Evolutionary conservation across 345 rosid genomes (phyloP).

Genomic region (Camelina laxa): DNA sequence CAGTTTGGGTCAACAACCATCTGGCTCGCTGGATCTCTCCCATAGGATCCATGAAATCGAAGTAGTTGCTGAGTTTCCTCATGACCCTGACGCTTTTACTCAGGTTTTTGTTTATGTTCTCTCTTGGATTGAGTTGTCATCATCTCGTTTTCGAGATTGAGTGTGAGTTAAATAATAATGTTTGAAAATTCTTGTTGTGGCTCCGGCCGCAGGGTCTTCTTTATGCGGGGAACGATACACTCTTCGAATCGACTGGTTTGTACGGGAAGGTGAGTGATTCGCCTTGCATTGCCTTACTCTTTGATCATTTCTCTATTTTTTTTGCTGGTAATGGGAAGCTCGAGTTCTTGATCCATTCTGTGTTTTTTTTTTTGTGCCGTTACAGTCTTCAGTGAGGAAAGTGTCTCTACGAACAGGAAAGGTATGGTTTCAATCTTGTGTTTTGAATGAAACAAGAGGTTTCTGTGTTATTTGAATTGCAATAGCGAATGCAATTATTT

Average conservation of each 20-base stretch:
- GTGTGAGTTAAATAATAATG: neutral
- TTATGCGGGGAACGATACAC: conserved; percentile 66
- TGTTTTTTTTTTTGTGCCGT: conserved; percentile 3
- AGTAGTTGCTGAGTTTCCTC: conserved; percentile 68
- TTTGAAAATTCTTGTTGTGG: neutral
- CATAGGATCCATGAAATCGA: conserved; percentile 47
- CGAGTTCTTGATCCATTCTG: conserved; percentile 7
- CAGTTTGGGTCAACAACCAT: conserved; percentile 24
- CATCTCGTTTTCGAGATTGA: neutral
- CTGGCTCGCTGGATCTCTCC: conserved; percentile 9
- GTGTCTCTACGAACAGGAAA: conserved; percentile 75
- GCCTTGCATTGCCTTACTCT: neutral
- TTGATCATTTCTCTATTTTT: neutral
- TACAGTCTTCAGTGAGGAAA: conserved; percentile 87
- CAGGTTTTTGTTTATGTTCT: conserved; percentile 50
- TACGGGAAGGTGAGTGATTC: conserved; percentile 50
- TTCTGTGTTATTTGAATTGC: neutral
- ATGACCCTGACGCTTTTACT: conserved; percentile 72
- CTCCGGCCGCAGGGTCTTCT: conserved; percentile 73
- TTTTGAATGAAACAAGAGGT: conserved; percentile 15
- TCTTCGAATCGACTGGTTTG: conserved; percentile 92
- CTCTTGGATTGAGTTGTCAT: neutral
- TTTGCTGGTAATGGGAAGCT: neutral
- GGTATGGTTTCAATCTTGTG: conserved; percentile 50
- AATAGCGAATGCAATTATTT: too few relatives aligned